Evolutionary conservation across 805 yeast species (phyloP).

Genomic region (Blastobotrys parvus): DNA sequence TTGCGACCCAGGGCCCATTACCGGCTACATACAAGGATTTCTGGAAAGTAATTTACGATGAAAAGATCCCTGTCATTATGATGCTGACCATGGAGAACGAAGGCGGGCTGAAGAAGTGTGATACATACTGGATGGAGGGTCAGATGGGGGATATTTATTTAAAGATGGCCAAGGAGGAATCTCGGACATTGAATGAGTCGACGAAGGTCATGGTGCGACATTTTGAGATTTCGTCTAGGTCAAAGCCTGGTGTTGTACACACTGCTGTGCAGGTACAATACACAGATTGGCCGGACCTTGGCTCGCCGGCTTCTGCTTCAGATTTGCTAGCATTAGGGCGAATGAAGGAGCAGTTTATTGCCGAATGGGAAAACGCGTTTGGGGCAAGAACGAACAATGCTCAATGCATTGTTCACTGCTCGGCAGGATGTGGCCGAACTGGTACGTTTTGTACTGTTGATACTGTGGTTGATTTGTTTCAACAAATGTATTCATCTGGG

Average conservation of each 20-base stretch:
- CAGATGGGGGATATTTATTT: conserved; percentile 27
- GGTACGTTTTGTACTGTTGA: conserved; percentile 63
- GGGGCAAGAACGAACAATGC: conserved; percentile 9
- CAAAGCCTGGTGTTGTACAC: conserved; percentile 29
- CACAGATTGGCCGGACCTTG: conserved; percentile 80
- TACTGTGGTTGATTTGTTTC: conserved; percentile 35
- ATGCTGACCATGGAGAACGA: conserved; percentile 75
- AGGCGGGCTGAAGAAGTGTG: conserved; percentile 76
- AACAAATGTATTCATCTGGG: conserved; percentile 21
- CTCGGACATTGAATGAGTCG: conserved; percentile 9
- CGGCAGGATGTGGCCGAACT: conserved; percentile 97
- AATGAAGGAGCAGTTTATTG: conserved; percentile 36
- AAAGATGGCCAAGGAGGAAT: conserved; percentile 19
- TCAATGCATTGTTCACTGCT: conserved; percentile 62
- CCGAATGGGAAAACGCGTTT: conserved; percentile 4
- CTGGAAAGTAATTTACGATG: conserved; percentile 68
- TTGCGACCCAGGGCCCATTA: conserved; percentile 93
- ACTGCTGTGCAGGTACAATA: conserved; percentile 68
- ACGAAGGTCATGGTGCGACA: conserved; percentile 32
- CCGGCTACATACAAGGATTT: conserved; percentile 74
- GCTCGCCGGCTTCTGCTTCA: conserved; percentile 48
- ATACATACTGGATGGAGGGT: conserved; percentile 74
- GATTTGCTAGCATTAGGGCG: conserved; percentile 54
- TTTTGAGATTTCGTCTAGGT: conserved; percentile 32
- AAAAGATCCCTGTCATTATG: conserved; percentile 56